Conservation (phyloP, 345 rosid genomes). For the Eucalyptus urophylla region DNA sequence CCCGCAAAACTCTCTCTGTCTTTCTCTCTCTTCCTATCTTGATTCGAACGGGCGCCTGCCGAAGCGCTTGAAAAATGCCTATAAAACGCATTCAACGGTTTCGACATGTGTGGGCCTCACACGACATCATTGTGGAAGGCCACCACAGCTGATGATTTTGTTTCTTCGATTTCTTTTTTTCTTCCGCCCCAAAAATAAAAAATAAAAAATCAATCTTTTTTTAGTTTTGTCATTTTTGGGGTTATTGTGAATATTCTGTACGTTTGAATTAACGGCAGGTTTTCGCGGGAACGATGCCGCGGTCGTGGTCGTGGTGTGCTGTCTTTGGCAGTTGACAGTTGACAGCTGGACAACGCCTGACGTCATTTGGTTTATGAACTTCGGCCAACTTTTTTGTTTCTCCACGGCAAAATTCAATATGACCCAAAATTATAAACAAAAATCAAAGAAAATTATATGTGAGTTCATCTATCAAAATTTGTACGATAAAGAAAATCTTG, state of each 20-base stretch:
- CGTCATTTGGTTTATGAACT: neutral
- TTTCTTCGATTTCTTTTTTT: neutral
- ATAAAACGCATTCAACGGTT: neutral
- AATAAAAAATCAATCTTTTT: neutral
- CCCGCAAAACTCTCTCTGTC: neutral
- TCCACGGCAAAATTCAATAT: neutral
- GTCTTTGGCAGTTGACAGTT: neutral
- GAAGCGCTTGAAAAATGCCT: neutral
- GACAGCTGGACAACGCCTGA: neutral
- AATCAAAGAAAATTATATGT: neutral
- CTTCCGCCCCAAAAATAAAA: neutral
- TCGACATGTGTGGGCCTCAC: neutral
- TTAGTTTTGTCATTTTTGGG: neutral
- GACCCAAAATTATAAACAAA: neutral
- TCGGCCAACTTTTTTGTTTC: neutral
- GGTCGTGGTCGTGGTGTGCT: neutral
- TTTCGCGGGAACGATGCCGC: neutral
- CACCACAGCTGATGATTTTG: neutral
- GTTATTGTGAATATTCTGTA: neutral
- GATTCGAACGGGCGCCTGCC: neutral
- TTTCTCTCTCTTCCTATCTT: neutral
- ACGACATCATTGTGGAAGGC: neutral
- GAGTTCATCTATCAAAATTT: neutral
- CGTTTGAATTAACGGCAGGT: neutral
- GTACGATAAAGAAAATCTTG: neutral